Conservation (phyloP, 495 filamentous ascomycete species). For the Evansstolkia leycettana region DNA sequence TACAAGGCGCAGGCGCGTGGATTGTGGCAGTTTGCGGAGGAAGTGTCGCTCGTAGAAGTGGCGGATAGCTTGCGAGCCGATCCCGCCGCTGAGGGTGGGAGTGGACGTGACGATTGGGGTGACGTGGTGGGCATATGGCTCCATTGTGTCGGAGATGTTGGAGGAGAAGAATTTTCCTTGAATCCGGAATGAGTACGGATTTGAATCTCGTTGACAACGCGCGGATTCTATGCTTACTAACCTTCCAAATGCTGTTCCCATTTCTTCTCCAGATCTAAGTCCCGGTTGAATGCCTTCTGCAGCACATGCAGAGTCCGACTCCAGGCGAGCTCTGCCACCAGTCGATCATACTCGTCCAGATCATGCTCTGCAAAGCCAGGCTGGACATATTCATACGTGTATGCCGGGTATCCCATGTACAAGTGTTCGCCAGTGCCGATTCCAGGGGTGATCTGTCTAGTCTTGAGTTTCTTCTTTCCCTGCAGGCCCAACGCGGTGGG, state of each 20-base stretch:
- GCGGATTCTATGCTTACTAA: slow-evolving; percentile 12
- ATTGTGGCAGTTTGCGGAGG: slow-evolving; percentile 55
- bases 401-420: slow-evolving; percentile 27
- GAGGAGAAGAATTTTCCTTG: slow-evolving; percentile 38
- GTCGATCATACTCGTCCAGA: slow-evolving; percentile 37
- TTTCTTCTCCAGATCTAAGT: slow-evolving; percentile 45
- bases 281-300: slow-evolving; percentile 44
- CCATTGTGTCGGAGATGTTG: slow-evolving; percentile 34
- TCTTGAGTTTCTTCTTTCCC: slow-evolving; percentile 39
- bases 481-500: slow-evolving; percentile 51
- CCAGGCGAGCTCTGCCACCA: slow-evolving; percentile 41
- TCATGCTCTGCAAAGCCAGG: slow-evolving; percentile 49
- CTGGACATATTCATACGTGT: slow-evolving; percentile 32
- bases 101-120: slow-evolving; percentile 44
- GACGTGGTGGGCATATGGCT: slow-evolving; percentile 35
- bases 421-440: slow-evolving; percentile 40
- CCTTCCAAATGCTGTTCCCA: slow-evolving; percentile 49
- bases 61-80: slow-evolving; percentile 54
- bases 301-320: slow-evolving; percentile 38
- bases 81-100: slow-evolving; percentile 55
- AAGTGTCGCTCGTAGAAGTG: slow-evolving; percentile 68
- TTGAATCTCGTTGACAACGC: too few species aligned
- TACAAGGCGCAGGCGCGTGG: slow-evolving; percentile 55
- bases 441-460: slow-evolving; percentile 37
- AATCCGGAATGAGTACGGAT: too few species aligned